A percentile compares a stretch with the other conserved stretches of the same genome.
Evolutionary conservation across 257 asterid genomes (phyloP).

Genomic region (Lithospermum erythrorhizon): DNA sequence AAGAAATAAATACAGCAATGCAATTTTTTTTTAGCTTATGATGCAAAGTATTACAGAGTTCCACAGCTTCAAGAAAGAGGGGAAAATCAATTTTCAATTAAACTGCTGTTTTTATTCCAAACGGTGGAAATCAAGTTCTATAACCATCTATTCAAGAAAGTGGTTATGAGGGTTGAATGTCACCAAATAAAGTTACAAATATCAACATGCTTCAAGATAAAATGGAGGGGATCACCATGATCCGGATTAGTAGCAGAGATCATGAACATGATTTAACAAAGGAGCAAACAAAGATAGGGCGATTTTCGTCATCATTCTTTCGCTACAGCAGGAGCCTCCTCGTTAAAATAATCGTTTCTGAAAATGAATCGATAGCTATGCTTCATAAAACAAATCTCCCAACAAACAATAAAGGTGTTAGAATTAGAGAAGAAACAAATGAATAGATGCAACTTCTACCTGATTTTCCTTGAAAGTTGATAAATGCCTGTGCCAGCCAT

Average conservation of each 20-base stretch:
- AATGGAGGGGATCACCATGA: background rate
- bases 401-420: background rate
- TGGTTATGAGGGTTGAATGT: too few species aligned
- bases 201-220: background rate
- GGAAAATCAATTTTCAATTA: too few species aligned
- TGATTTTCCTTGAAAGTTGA: constrained; percentile 10
- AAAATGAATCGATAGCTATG: background rate
- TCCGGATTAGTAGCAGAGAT: background rate
- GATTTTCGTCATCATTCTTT: constrained; percentile 31
- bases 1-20: too few species aligned
- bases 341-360: constrained; percentile 43
- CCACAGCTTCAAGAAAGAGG: too few species aligned
- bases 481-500: constrained; percentile 11
- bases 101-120: too few species aligned
- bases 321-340: constrained; percentile 36
- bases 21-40: too few species aligned
- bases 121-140: too few species aligned
- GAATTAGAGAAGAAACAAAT: background rate
- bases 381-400: background rate
- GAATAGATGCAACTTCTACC: background rate
- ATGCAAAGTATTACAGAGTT: too few species aligned
- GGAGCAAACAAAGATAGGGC: too few species aligned
- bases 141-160: too few species aligned
- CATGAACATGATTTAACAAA: background rate
- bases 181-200: too few species aligned